Percentiles rank a stretch among this genome's conserved stretches.
These are phyloP conservation scores for Xylaria sp. DNA, from an alignment of 2,329 filamentous ascomycete species.

Conservation along the genomic window DNA sequence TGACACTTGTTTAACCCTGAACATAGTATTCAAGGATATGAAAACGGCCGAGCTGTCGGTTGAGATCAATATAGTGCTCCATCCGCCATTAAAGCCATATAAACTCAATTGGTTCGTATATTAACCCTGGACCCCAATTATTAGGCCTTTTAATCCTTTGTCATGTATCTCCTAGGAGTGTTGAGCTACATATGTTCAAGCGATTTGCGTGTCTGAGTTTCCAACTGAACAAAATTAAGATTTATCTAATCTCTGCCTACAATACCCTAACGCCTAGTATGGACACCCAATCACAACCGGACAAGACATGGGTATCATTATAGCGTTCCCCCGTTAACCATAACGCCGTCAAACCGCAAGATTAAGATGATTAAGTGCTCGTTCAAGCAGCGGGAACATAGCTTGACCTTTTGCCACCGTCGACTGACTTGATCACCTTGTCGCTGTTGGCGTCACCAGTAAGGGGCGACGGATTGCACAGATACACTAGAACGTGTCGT, in stretches of 20 bases:
- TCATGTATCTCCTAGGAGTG: neutral
- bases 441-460: neutral
- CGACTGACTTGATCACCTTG: constrained; percentile 16
- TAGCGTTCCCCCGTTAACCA: neutral
- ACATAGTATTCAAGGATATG: too few species aligned
- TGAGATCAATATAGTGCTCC: too few species aligned
- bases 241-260: neutral
- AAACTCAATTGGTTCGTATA: too few species aligned
- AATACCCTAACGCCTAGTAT: neutral
- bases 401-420: constrained; percentile 29
- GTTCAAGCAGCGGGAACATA: constrained; percentile 32
- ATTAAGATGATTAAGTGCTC: constrained; percentile 21
- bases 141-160: neutral
- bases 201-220: neutral
- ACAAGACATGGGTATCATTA: neutral
- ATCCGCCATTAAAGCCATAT: too few species aligned
- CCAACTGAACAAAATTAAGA: neutral
- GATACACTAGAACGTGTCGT: neutral
- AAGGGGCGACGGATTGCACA: neutral
- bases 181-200: neutral
- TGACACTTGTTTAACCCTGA: too few species aligned
- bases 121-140: too few species aligned
- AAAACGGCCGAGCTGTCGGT: too few species aligned
- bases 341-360: neutral
- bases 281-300: neutral